Evolutionary conservation across 2,329 filamentous ascomycete species (phyloP).

Genomic region (Botrytis squamosa): DNA sequence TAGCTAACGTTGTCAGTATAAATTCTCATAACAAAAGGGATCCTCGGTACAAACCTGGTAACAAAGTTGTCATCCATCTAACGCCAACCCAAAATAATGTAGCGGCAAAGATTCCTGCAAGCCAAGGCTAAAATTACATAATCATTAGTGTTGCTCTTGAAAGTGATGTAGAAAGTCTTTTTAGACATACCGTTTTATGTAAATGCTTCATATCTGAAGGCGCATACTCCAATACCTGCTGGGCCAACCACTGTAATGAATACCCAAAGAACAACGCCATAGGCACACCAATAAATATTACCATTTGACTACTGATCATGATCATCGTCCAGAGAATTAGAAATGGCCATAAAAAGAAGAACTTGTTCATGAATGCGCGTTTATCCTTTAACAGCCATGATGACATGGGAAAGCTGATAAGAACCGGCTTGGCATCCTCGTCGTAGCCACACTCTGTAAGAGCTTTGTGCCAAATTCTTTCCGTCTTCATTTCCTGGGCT

Average conservation of each 20-base stretch:
- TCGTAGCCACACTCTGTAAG: slow-evolving; percentile 83
- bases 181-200: slow-evolving; percentile 72
- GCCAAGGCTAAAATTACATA: slow-evolving; percentile 65
- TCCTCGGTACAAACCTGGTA: slow-evolving; percentile 58
- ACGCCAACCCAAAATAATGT: slow-evolving; percentile 78
- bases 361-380: slow-evolving; percentile 74
- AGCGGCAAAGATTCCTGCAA: slow-evolving; percentile 89
- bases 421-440: slow-evolving; percentile 69
- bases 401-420: slow-evolving; percentile 69
- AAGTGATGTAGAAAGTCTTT: background rate
- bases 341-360: slow-evolving; percentile 89
- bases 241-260: slow-evolving; percentile 72
- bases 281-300: slow-evolving; percentile 74
- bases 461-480: slow-evolving; percentile 76
- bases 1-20: slow-evolving; percentile 50
- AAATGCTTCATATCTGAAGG: slow-evolving; percentile 86
- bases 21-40: slow-evolving; percentile 20
- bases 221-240: slow-evolving; percentile 76
- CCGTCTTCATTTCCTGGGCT: slow-evolving; percentile 86
- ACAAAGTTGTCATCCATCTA: slow-evolving; percentile 71
- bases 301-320: slow-evolving; percentile 69
- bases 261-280: slow-evolving; percentile 64
- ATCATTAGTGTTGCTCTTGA: slow-evolving; percentile 1
- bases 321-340: slow-evolving; percentile 69
- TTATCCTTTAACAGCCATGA: slow-evolving; percentile 74